A percentile compares a stretch with the other conserved stretches of the same genome.
These are phyloP conservation scores for Amanita subjunquillea DNA, from an alignment of 768 basidiomycete genomes.

Conservation along the genomic window DNA sequence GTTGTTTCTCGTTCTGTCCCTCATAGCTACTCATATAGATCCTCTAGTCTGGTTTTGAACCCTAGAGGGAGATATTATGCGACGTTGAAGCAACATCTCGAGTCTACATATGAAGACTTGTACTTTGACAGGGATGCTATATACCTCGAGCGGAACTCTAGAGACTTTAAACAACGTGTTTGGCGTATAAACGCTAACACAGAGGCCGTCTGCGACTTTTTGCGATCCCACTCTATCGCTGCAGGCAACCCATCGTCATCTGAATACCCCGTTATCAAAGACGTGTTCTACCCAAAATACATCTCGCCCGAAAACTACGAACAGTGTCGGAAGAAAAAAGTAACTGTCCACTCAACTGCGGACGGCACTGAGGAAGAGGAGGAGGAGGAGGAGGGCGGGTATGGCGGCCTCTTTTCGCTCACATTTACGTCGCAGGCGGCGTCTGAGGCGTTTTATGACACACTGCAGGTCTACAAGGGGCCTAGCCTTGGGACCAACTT, in stretches of 20 bases:
- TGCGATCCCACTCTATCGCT: conserved; percentile 47
- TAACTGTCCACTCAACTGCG: not conserved
- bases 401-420: conserved; percentile 81
- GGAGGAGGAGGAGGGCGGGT: conserved; percentile 36
- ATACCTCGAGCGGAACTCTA: conserved; percentile 97
- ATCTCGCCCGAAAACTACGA: conserved; percentile 63
- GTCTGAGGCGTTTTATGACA: conserved; percentile 76
- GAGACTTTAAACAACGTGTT: conserved; percentile 76
- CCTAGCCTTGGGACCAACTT: conserved; percentile 93
- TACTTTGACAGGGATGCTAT: conserved; percentile 91
- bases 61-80: conserved; percentile 64
- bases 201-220: conserved; percentile 70
- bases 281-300: conserved; percentile 88
- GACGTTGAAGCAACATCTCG: conserved; percentile 50
- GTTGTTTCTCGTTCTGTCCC: conserved; percentile 12
- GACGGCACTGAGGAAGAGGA: not conserved
- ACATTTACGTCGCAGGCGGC: conserved; percentile 66
- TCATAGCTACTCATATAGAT: not conserved
- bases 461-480: conserved; percentile 76
- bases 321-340: conserved; percentile 44
- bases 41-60: conserved; percentile 73
- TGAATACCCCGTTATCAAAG: conserved; percentile 45
- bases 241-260: conserved; percentile 19
- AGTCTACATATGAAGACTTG: conserved; percentile 61
- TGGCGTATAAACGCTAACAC: conserved; percentile 73